Base-by-base conservation (phyloP, 139 green algal genomes). In the Picochlorum sp. region DNA sequence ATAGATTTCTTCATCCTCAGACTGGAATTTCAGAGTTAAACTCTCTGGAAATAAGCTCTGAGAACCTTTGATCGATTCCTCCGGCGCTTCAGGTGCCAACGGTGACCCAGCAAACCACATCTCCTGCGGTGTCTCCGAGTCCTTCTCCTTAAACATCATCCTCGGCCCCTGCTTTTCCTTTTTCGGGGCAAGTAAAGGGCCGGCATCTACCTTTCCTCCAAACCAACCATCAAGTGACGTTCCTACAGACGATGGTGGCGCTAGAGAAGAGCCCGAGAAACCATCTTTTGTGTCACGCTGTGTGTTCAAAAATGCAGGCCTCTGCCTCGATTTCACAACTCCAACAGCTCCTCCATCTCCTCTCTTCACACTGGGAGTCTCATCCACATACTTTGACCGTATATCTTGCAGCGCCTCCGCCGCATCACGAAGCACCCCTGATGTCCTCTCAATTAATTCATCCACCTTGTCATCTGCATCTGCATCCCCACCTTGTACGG, bases 371-470 rank as follows among this genome's bases (percentile, higher is more conserved):
- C 1, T 54, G n/a, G 47, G n/a, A 21, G 47, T 20, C 47, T 21
- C 47, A 20, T 26, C 47, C n/a, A 21, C 18, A 21, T 54, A 34
- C 6, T 61, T 59, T 61, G 69, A 30, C 20, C 64, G n/a, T 49
- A 69, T 47, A 14, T 65, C 44, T 14, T 84, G 65, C 21, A 87
- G 49, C 1, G 80, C 80, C 30, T 56, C 51, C 2, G 70, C 41
- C 2, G 80, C 78, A 28, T 72, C 62, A 16, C 64, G 74, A 47
- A 87, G 34, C 15, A 84, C 72, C 18, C 66, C 58, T 4, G 56
- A 61, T 73, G 74, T 72, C 45, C 76, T 52, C 24, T 72, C 67
- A 2, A 82, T 80, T 6, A 82, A 69, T 20, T 82, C 64, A 61
- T 69, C 57, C 15, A 62, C 75, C 15, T 56, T 45, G 1, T 65